Evolutionary conservation across 1,139 yeast species (phyloP).

Genomic region (Geotrichum aggregatum): DNA sequence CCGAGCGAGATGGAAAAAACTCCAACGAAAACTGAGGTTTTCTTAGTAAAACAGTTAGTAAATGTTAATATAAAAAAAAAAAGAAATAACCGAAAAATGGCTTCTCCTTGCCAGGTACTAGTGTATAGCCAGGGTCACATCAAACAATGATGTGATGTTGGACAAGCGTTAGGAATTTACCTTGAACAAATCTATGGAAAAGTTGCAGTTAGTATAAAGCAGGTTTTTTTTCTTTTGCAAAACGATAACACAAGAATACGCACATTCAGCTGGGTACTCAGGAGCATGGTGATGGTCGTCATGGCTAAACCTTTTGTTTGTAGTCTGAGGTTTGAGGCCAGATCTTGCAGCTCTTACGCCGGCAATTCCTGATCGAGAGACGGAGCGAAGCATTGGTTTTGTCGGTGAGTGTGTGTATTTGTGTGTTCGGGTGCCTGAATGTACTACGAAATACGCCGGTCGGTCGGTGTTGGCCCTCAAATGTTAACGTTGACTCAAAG

Average conservation of each 20-base stretch:
- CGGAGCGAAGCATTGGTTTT: slow-evolving; percentile 13
- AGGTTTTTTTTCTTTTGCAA: no score
- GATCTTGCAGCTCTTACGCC: slow-evolving; percentile 2
- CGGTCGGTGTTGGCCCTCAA: no score
- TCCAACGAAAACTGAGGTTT: slow-evolving; percentile 26
- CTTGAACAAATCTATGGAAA: slow-evolving; percentile 9
- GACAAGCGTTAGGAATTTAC: no score
- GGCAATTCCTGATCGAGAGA: slow-evolving; percentile 2
- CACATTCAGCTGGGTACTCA: slow-evolving; percentile 19
- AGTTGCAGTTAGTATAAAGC: not conserved
- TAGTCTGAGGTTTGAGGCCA: slow-evolving; percentile 7
- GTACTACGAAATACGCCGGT: not conserved
- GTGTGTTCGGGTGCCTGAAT: no score
- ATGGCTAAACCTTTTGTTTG: slow-evolving; percentile 15
- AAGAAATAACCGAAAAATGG: no score
- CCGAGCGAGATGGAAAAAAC: slow-evolving; percentile 27
- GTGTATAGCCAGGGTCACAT: no score
- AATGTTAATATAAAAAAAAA: not conserved
- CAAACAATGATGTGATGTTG: no score
- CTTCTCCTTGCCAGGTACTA: no score
- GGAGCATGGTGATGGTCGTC: slow-evolving; percentile 18
- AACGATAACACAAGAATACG: no score
- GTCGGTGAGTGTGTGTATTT: no score
- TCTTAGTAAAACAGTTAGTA: no score
- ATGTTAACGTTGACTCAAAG: no score